Conservation (phyloP, 805 yeast genomes). For the Candida coquimbonensis region DNA sequence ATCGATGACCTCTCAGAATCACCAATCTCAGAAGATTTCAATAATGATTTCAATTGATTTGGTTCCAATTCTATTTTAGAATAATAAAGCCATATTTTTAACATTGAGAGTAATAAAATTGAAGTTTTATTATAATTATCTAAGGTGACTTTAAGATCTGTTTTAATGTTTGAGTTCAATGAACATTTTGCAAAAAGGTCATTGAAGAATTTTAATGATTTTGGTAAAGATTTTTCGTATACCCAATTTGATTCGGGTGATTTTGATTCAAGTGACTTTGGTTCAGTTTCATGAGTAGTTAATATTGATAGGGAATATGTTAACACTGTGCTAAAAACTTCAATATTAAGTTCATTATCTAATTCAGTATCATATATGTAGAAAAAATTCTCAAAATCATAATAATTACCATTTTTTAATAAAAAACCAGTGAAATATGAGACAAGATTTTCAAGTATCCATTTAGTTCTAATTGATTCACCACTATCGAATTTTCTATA, state of each 20-base stretch:
- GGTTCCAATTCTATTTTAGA: background rate
- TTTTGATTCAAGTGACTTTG: background rate
- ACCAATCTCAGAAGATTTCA: conserved; percentile 10
- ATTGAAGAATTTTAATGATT: conserved; percentile 1
- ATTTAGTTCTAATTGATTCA: background rate
- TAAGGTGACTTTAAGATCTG: background rate
- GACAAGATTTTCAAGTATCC: background rate
- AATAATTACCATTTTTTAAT: conserved; percentile 6
- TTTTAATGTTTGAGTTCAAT: no score
- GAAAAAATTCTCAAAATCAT: conserved; percentile 14
- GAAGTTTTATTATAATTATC: conserved; percentile 12
- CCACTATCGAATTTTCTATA: background rate
- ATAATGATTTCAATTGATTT: background rate
- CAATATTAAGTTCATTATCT: background rate
- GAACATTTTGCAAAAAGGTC: conserved; percentile 11
- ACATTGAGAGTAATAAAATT: conserved; percentile 5
- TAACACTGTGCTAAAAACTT: conserved; percentile 5
- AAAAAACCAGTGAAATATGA: background rate
- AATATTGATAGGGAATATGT: conserved; percentile 11
- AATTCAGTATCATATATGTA: conserved; percentile 8
- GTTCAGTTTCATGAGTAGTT: conserved; percentile 7
- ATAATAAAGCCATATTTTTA: conserved; percentile 13
- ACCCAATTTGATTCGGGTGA: conserved; percentile 7
- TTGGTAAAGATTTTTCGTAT: background rate
- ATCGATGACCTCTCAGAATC: conserved; percentile 3